A percentile compares a stretch with the other conserved stretches of the same genome.
These are phyloP conservation scores for Coccinonectria pachysandricola DNA, from an alignment of 2,329 filamentous ascomycete genomes.

Conservation along the genomic window DNA sequence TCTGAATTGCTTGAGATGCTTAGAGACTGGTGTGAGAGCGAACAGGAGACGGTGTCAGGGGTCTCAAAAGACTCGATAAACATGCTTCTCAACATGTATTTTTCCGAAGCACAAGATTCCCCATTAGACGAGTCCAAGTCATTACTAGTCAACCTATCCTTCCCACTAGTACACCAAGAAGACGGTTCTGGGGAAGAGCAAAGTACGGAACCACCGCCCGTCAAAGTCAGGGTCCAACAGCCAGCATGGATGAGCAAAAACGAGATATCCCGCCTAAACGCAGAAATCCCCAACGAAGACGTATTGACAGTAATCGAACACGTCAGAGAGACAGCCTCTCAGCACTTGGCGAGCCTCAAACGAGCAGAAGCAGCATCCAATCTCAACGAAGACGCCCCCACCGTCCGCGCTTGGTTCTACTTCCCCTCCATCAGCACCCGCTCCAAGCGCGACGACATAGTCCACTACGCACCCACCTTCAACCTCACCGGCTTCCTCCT, in stretches of 20 bases:
- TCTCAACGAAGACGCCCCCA: constrained; percentile 8
- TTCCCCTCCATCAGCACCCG: constrained; percentile 52
- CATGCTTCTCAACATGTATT: constrained; percentile 17
- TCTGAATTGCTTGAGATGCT: constrained; percentile 8
- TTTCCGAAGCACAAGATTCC: constrained; percentile 7
- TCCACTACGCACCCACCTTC: constrained; percentile 41
- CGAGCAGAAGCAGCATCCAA: background rate
- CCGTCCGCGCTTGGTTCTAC: constrained; percentile 52
- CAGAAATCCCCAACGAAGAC: constrained; percentile 33
- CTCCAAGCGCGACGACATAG: constrained; percentile 46
- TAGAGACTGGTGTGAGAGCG: constrained; percentile 14
- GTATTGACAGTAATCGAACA: constrained; percentile 35
- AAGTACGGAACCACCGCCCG: constrained; percentile 27
- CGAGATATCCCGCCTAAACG: constrained; percentile 28
- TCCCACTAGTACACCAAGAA: constrained; percentile 20
- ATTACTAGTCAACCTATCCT: constrained; percentile 24
- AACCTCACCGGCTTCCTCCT: constrained; percentile 47
- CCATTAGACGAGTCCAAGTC: constrained; percentile 1
- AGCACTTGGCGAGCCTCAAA: constrained; percentile 18
- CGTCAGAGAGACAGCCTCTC: constrained; percentile 26
- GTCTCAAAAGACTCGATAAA: constrained; percentile 7
- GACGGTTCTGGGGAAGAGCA: constrained; percentile 2
- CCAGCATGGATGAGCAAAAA: constrained; percentile 43
- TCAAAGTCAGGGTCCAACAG: constrained; percentile 34
- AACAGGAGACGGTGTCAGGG: constrained; percentile 2